Percentiles rank a stretch among this genome's conserved stretches.
Conservation (phyloP, 1,284 basidiomycete species). For the Cutaneotrichosporon cavernicola region DNA sequence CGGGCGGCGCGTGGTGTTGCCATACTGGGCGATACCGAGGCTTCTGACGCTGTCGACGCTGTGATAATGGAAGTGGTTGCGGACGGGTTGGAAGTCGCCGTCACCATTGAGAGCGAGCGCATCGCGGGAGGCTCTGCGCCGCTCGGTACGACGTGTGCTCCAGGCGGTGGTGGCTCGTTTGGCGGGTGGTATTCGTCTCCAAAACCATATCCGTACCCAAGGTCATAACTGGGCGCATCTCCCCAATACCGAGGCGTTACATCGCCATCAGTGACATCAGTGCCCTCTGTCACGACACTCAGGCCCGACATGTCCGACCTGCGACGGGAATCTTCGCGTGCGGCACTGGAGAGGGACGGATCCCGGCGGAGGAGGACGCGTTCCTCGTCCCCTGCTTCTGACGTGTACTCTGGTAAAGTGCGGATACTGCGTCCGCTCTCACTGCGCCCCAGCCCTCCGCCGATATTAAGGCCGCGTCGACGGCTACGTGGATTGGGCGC, state of each 20-base stretch:
- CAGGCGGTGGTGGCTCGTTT: background rate
- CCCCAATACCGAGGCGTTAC: background rate
- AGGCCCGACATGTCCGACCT: background rate
- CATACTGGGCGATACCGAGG: too few species aligned
- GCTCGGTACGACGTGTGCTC: background rate
- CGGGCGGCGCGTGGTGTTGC: background rate
- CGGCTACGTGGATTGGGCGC: background rate
- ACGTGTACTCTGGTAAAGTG: constrained; percentile 44
- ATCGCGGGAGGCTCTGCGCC: background rate
- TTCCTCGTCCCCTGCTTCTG: constrained; percentile 46
- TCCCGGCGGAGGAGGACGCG: constrained; percentile 41
- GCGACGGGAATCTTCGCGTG: background rate
- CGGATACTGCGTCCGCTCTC: constrained; percentile 42
- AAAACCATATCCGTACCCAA: background rate
- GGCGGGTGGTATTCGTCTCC: background rate
- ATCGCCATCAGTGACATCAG: background rate
- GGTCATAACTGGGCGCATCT: constrained; percentile 2
- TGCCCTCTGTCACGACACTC: background rate
- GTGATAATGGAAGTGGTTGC: background rate
- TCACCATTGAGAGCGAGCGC: background rate
- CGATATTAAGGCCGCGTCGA: background rate
- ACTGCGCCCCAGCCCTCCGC: constrained; percentile 22
- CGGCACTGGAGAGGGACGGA: too few species aligned
- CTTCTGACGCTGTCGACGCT: background rate
- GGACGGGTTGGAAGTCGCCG: background rate